Evolutionary conservation across 306 rosid genomes (phyloP).

Genomic region (Psophocarpus tetragonolobus): DNA sequence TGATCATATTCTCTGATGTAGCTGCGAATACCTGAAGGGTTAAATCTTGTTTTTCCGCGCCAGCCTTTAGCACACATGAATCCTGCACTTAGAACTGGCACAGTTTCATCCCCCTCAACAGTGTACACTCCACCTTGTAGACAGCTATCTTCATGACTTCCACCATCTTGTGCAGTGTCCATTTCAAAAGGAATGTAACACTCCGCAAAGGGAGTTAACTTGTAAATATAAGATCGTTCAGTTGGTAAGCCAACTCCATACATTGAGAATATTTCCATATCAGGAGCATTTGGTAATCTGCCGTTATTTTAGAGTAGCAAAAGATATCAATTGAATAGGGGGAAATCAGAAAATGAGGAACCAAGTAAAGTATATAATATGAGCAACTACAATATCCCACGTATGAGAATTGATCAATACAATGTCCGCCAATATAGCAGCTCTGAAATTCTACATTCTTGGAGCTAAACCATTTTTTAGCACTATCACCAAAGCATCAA

Average conservation of each 20-base stretch:
- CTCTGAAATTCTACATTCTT: not conserved
- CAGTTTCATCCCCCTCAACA: constrained; percentile 86
- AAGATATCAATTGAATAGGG: constrained; percentile 1
- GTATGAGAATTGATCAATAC: not conserved
- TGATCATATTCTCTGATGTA: constrained; percentile 69
- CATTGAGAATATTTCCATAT: constrained; percentile 79
- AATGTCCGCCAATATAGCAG: not conserved
- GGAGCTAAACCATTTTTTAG: not conserved
- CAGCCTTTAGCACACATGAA: constrained; percentile 89
- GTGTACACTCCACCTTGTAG: constrained; percentile 73
- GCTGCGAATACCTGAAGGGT: constrained; percentile 68
- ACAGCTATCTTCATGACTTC: constrained; percentile 50
- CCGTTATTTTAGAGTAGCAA: constrained; percentile 24
- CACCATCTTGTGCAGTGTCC: constrained; percentile 57
- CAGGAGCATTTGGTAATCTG: constrained; percentile 89
- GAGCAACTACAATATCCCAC: constrained; percentile 9
- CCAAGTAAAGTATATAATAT: not conserved
- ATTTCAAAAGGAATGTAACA: constrained; percentile 86
- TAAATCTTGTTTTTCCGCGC: constrained; percentile 81
- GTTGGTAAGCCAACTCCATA: constrained; percentile 91
- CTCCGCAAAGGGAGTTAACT: constrained; percentile 60
- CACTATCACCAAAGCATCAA: constrained; percentile 4
- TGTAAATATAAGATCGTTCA: constrained; percentile 79
- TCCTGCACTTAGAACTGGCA: constrained; percentile 82
- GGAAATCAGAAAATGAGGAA: too few relatives aligned